These are phyloP conservation scores for Triticum urartu DNA, from an alignment of 176 grass and related monocot species.

Conservation along the genomic window DNA sequence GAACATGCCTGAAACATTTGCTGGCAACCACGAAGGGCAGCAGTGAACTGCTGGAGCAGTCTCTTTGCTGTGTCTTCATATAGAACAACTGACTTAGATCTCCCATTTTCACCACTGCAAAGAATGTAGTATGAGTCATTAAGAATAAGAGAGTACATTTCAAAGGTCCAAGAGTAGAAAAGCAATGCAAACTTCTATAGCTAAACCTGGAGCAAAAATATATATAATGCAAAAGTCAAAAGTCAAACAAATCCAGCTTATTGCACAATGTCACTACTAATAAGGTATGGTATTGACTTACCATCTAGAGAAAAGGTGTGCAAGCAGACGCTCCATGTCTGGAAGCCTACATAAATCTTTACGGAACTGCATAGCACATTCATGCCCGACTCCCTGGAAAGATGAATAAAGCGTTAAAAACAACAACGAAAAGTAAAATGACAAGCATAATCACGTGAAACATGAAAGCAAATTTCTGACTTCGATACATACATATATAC, in stretches of 20 bases:
- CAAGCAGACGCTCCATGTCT: conserved; percentile 91
- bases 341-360: conserved; percentile 74
- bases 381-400: conserved; percentile 66
- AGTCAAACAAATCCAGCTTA: not conserved
- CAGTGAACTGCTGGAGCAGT: conserved; percentile 76
- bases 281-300: conserved; percentile 48
- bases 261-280: conserved; percentile 12
- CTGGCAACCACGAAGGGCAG: conserved; percentile 77
- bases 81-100: conserved; percentile 68
- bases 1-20: conserved; percentile 75
- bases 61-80: conserved; percentile 97
- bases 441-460: conserved; percentile 10
- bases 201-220: conserved; percentile 13
- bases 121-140: conserved; percentile 26
- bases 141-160: conserved; percentile 4
- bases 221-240: conserved; percentile 17
- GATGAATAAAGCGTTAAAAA: conserved; percentile 24
- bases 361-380: conserved; percentile 56
- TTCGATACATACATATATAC: not conserved
- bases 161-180: conserved; percentile 15
- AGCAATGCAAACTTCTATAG: not conserved
- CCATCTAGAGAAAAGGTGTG: conserved; percentile 82
- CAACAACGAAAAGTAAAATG: not conserved
- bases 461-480: not conserved
- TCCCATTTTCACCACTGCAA: conserved; percentile 56